Conservation (phyloP, 2,329 filamentous ascomycete genomes). For the Aspergillus spinulosporus region DNA sequence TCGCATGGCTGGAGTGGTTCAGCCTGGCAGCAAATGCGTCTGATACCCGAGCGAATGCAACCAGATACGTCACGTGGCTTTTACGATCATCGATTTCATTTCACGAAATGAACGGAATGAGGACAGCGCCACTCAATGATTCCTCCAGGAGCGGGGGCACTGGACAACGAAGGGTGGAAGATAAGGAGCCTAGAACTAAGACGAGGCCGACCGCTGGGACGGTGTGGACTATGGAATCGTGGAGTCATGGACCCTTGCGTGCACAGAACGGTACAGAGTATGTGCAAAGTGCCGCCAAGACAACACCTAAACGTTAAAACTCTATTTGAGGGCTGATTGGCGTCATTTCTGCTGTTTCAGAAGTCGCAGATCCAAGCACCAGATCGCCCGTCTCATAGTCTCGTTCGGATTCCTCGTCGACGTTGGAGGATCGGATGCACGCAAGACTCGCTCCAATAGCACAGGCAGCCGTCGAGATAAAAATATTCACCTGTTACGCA, state of each 20-base stretch:
- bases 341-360: constrained; percentile 1
- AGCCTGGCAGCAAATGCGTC: not conserved
- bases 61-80: constrained; percentile 19
- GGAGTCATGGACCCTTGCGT: constrained; percentile 9
- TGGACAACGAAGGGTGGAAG: no score
- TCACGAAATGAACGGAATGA: constrained; percentile 2
- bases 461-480: not conserved
- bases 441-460: not conserved
- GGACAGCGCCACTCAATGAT: not conserved
- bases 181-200: no score
- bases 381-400: not conserved
- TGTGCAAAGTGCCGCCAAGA: not conserved
- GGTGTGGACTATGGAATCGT: not conserved
- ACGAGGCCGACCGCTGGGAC: no score
- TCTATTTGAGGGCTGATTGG: not conserved
- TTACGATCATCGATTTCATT: constrained; percentile 12
- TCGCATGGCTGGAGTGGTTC: constrained; percentile 1
- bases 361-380: constrained; percentile 9
- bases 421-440: not conserved
- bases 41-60: not conserved
- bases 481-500: not conserved
- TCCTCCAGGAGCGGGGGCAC: not conserved
- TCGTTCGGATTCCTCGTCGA: not conserved
- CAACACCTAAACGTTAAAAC: constrained; percentile 3
- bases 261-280: not conserved